Conservation (phyloP, 208 protist species). For the Leishmania tropica region DNA sequence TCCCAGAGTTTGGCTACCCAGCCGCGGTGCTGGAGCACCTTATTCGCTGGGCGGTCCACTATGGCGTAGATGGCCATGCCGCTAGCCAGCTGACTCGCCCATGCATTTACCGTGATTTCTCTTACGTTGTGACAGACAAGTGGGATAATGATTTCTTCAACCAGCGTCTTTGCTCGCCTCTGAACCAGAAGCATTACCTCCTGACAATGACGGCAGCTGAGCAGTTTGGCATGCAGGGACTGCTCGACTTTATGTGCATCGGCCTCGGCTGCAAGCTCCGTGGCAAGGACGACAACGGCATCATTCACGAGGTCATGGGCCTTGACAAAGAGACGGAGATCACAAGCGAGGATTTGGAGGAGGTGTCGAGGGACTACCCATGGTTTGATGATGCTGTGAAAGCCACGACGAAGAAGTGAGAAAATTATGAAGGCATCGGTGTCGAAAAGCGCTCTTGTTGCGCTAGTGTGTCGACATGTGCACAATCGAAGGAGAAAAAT, state of each 20-base stretch:
- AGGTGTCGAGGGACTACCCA: slow-evolving; percentile 47
- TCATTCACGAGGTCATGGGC: slow-evolving; percentile 68
- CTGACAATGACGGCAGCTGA: slow-evolving; percentile 77
- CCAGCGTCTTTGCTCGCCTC: slow-evolving; percentile 39
- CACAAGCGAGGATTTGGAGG: slow-evolving; percentile 44
- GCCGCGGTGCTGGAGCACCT: slow-evolving; percentile 63
- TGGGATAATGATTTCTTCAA: slow-evolving; percentile 78
- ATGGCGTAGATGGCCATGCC: slow-evolving; percentile 54
- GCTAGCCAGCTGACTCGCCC: slow-evolving; percentile 55
- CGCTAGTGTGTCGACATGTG: background rate
- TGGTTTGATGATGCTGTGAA: slow-evolving; percentile 69
- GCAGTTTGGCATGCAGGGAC: slow-evolving; percentile 65
- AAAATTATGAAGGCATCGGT: background rate
- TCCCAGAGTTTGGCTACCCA: slow-evolving; percentile 61
- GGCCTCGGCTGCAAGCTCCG: slow-evolving; percentile 79
- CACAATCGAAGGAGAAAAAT: slow-evolving; percentile 12
- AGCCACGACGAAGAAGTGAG: slow-evolving; percentile 30
- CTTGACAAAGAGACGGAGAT: slow-evolving; percentile 42
- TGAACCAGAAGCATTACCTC: slow-evolving; percentile 57
- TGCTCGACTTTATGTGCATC: slow-evolving; percentile 75
- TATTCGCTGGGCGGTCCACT: slow-evolving; percentile 58
- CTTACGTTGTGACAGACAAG: slow-evolving; percentile 54
- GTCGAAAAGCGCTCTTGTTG: background rate
- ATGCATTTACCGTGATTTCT: slow-evolving; percentile 76
- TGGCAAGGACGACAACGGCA: slow-evolving; percentile 48